A percentile compares a stretch with the other conserved stretches of the same genome.
These are phyloP conservation scores for Clonostachys sp. DNA, from an alignment of 2,329 filamentous ascomycete genomes.

Conservation along the genomic window DNA sequence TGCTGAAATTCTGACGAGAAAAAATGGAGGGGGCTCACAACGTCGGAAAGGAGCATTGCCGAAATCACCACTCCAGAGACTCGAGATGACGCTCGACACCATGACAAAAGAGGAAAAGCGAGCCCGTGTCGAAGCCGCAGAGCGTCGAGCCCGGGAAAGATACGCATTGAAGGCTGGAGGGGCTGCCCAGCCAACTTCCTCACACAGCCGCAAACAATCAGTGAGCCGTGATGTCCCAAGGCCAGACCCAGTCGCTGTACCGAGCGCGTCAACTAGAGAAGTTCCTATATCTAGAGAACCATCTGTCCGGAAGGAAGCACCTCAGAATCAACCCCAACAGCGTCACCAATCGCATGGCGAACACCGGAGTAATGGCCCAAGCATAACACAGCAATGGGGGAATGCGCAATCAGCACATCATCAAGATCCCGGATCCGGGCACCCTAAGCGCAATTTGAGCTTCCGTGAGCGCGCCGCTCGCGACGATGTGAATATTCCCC, in stretches of 20 bases:
- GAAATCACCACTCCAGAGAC: slow-evolving; percentile 85
- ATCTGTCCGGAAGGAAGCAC: background rate
- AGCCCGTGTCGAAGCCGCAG: slow-evolving; percentile 77
- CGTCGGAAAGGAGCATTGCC: slow-evolving; percentile 66
- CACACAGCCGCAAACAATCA: background rate
- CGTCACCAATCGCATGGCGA: no score
- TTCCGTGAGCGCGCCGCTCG: slow-evolving; percentile 53
- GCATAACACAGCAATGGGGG: no score
- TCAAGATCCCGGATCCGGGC: background rate
- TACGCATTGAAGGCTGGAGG: slow-evolving; percentile 30
- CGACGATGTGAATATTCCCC: slow-evolving; percentile 31
- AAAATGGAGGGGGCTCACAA: slow-evolving; percentile 6
- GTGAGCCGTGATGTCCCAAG: background rate
- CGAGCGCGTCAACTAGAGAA: background rate
- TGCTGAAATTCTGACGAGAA: no score
- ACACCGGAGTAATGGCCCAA: no score
- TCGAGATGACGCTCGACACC: slow-evolving; percentile 85
- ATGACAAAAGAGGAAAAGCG: slow-evolving; percentile 96
- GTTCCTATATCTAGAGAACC: background rate
- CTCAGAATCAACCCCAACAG: background rate
- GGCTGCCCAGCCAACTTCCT: background rate
- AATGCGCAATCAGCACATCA: no score
- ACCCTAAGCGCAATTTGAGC: slow-evolving; percentile 51
- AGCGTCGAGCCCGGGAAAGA: slow-evolving; percentile 65
- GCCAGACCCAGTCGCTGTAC: background rate